Percentiles rank a stretch among this genome's conserved stretches.
phyloP scores from a whole-genome alignment of 257 asterid species.

The Perilla frutescens region DNA sequence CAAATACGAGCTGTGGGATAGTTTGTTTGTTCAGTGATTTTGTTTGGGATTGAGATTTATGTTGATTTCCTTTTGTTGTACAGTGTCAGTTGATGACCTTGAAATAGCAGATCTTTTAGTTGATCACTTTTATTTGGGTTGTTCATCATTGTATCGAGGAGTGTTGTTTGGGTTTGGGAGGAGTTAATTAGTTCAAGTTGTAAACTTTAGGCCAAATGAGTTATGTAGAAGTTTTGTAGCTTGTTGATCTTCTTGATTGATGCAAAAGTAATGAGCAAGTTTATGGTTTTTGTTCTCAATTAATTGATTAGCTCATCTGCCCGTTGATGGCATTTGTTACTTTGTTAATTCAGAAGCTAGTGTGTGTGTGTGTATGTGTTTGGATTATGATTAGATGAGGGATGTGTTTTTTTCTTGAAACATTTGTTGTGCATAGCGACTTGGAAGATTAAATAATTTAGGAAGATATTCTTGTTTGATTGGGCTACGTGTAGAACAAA shows the following conservation, averaged over 20 bases:
- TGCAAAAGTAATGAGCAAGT: constrained; percentile 4
- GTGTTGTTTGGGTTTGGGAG: constrained; percentile 17
- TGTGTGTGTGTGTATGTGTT: background rate
- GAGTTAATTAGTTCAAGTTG: background rate
- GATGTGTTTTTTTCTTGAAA: constrained; percentile 1
- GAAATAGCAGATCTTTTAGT: constrained; percentile 15
- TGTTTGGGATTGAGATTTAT: constrained; percentile 15
- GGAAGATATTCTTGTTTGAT: constrained; percentile 10
- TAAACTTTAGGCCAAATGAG: constrained; percentile 7
- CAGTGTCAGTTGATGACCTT: constrained; percentile 21
- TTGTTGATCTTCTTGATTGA: constrained; percentile 28
- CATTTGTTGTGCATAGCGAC: background rate
- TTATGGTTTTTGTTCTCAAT: background rate
- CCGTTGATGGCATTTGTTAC: constrained; percentile 2
- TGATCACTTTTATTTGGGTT: background rate
- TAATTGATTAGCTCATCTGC: background rate
- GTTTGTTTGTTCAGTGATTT: background rate
- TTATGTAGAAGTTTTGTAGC: constrained; percentile 1
- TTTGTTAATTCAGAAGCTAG: background rate
- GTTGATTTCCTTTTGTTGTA: background rate
- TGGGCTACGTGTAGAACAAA: constrained; percentile 9
- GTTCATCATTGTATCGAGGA: background rate
- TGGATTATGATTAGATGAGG: constrained; percentile 15
- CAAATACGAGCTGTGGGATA: constrained; percentile 12
- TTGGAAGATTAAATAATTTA: background rate